Evolutionary conservation across 805 yeast species (phyloP).

Genomic region (Kockiozyma suomiensis): DNA sequence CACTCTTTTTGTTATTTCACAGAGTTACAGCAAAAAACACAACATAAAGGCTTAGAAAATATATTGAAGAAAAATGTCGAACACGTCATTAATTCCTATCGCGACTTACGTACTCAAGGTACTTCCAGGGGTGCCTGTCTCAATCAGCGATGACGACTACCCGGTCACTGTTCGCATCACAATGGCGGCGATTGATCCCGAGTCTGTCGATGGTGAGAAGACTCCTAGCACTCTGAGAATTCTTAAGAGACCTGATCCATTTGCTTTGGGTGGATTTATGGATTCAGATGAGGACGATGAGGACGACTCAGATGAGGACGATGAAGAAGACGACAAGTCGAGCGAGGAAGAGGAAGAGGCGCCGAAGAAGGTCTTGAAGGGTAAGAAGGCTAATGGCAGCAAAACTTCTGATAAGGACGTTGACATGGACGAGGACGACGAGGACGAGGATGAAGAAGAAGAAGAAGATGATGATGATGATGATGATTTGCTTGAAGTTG

Average conservation of each 20-base stretch:
- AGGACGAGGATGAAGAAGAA: slow-evolving; percentile 53
- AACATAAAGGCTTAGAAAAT: not conserved
- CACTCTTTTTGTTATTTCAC: not conserved
- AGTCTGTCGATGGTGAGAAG: slow-evolving; percentile 59
- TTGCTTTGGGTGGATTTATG: slow-evolving; percentile 32
- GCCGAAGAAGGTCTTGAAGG: slow-evolving; percentile 40
- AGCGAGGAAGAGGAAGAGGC: slow-evolving; percentile 45
- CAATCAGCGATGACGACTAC: slow-evolving; percentile 81
- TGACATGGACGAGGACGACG: slow-evolving; percentile 55
- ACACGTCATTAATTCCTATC: slow-evolving; percentile 70
- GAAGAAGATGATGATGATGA: slow-evolving; percentile 55
- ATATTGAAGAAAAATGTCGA: slow-evolving; percentile 1
- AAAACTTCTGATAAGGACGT: slow-evolving; percentile 44
- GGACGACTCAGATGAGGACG: slow-evolving; percentile 42
- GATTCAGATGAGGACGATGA: slow-evolving; percentile 39
- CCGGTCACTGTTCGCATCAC: slow-evolving; percentile 88
- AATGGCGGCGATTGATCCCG: slow-evolving; percentile 92
- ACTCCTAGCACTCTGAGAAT: slow-evolving; percentile 89
- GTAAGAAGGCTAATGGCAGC: slow-evolving; percentile 43
- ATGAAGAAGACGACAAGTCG: slow-evolving; percentile 37
- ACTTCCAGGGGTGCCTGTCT: slow-evolving; percentile 83
- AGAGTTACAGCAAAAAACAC: too few relatives aligned
- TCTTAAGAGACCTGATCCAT: slow-evolving; percentile 62
- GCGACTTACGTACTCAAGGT: slow-evolving; percentile 85
- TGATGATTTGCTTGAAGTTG: slow-evolving; percentile 68